phyloP scores from a whole-genome alignment of 805 yeast genomes.

The Hanseniaspora nectarophila region DNA sequence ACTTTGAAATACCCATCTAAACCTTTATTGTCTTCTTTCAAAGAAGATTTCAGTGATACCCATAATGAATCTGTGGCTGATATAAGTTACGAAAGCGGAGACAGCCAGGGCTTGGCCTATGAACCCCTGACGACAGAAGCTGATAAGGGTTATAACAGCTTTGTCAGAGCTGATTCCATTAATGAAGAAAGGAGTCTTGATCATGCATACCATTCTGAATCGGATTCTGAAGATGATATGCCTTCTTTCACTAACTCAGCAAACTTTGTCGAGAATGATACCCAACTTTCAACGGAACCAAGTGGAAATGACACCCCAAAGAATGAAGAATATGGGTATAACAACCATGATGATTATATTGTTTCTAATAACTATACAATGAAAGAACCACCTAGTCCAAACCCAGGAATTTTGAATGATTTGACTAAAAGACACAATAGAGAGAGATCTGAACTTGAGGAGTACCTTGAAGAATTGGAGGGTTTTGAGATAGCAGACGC shows the following conservation, averaged over 20 bases:
- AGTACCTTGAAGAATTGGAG: constrained; percentile 27
- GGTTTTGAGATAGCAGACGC: constrained; percentile 18
- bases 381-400: background rate
- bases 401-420: background rate
- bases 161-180: background rate
- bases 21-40: background rate
- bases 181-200: background rate
- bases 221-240: background rate
- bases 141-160: background rate
- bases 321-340: too few species aligned
- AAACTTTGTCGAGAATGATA: background rate
- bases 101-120: background rate
- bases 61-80: background rate
- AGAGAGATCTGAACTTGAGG: constrained; percentile 28
- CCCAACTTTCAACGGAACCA: background rate
- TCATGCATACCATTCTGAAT: background rate
- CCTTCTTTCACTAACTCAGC: background rate
- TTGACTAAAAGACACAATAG: constrained; percentile 20
- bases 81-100: background rate
- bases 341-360: background rate
- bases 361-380: background rate
- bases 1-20: background rate
- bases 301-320: too few species aligned
- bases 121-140: background rate
- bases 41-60: too few species aligned